Evolutionary conservation across 1,284 basidiomycete genomes (phyloP).

Genomic region (Austroboletus niveus): DNA sequence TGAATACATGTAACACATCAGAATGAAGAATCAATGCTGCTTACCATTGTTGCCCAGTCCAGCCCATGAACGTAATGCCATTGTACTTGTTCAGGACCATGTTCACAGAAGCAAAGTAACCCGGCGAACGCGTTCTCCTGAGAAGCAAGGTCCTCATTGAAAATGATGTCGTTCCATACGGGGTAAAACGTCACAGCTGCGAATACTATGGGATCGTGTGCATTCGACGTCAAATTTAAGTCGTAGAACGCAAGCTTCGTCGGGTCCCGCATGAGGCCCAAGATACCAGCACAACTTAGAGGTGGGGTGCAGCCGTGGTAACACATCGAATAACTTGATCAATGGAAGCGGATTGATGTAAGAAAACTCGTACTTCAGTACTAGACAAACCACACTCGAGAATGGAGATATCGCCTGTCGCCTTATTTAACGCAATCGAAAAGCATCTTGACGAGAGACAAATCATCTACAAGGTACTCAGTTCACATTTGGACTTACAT

Average conservation of each 20-base stretch:
- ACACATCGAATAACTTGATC: conserved; percentile 41
- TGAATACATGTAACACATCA: neutral
- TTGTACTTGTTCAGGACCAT: conserved; percentile 82
- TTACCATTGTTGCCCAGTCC: conserved; percentile 50
- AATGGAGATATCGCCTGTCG: conserved; percentile 57
- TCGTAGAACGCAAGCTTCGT: conserved; percentile 86
- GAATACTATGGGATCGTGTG: conserved; percentile 58
- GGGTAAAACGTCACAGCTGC: conserved; percentile 80
- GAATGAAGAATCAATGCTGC: neutral
- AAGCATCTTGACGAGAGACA: neutral
- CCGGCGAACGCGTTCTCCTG: conserved; percentile 59
- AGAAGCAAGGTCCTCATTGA: conserved; percentile 61
- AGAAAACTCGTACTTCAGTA: conserved; percentile 44
- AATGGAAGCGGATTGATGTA: conserved; percentile 27
- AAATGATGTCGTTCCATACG: conserved; percentile 84
- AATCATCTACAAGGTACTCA: too few relatives aligned
- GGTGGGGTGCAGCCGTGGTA: conserved; percentile 52
- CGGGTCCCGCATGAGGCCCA: conserved; percentile 87
- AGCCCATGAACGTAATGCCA: conserved; percentile 73
- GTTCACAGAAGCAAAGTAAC: conserved; percentile 71
- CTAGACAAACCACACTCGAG: conserved; percentile 63
- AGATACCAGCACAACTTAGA: conserved; percentile 59
- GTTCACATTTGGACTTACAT: conserved; percentile 43
- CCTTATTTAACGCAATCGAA: neutral
- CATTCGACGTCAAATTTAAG: conserved; percentile 70